Evolutionary conservation across 1,284 basidiomycete species (phyloP), one percentile per base, ranked within the genome.

Genomic region (Austroboletus novae-zelandiae): DNA sequence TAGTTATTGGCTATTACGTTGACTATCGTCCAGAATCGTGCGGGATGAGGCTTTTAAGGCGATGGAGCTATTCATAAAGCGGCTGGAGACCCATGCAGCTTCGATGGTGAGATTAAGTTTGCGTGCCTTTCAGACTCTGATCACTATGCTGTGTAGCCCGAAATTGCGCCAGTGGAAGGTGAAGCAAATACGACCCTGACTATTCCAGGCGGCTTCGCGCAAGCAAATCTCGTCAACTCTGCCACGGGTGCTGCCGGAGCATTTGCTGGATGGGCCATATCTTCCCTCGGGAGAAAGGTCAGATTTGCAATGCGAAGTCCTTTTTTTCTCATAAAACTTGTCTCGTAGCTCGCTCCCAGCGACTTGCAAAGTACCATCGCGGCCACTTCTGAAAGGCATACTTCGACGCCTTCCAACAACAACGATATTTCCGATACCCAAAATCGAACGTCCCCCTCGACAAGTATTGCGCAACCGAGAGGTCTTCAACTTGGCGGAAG

Each of bases 41-140:
- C 80, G 94, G 35, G 94, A 97, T 69, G 94, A 97, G 63, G 94
- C 91, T 1, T 97, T 95, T 77, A 94, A 91, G 66, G 89, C 92
- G 2, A 78, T 95, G 55, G 86, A 91, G 43, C 73, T 95, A 51
- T 94, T 95, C 62, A 74, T 95, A 57, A 90, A 89, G 69, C 84
- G 79, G 53, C 70, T 96, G n/a, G 91, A 96, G 63, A 77, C 74
- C 5, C 79, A 95, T 59, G 90, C 86, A 2, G 78, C 80, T 0
- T 77, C 80, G 4, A 89, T 97, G 91, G 93, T 91, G 52, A 36
- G 77, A 18, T 34, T 4, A 9, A 14, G n/a, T 4, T 17, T 15
- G 3, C 25, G 36, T 17, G 1, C 15, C 40, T 30, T 20, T 4
- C 11, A 8, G 25, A 65, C 23, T 18, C 1, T 25, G 9, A 18